A percentile compares a stretch with the other conserved stretches of the same genome.
Conservation (phyloP, 495 filamentous ascomycete genomes). For the Paragyromitra xinjiangensis region DNA sequence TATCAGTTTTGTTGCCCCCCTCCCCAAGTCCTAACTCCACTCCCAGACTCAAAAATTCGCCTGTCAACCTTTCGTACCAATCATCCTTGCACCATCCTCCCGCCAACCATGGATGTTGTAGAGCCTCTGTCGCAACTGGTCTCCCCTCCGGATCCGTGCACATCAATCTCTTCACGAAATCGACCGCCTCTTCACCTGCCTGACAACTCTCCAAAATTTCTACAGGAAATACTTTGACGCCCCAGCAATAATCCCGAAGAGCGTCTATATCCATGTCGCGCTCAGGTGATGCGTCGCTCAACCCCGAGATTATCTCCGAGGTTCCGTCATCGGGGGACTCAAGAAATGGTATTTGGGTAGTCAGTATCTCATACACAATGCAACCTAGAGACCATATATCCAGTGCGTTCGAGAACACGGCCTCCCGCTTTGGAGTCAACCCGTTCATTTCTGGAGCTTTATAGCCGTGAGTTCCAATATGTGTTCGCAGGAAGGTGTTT, state of each 20-base stretch:
- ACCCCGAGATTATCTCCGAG: neutral
- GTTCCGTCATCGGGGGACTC: neutral
- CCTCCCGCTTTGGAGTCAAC: neutral
- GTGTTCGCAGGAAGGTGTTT: neutral
- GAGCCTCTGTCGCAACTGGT: neutral
- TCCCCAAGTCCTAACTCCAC: neutral
- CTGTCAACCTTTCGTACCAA: neutral
- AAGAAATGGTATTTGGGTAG: constrained; percentile 9
- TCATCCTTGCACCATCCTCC: neutral
- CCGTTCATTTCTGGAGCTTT: neutral
- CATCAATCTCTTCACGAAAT: neutral
- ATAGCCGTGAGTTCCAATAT: neutral
- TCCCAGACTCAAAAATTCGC: neutral
- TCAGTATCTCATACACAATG: neutral
- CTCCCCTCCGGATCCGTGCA: neutral
- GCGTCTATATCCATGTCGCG: neutral
- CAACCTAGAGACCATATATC: constrained; percentile 4
- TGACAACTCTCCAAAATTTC: neutral
- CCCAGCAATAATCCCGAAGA: neutral
- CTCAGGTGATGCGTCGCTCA: neutral
- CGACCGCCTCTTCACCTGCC: neutral
- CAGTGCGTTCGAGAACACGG: neutral
- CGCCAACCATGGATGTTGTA: neutral
- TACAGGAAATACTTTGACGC: neutral
- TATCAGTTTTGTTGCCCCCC: neutral